Evolutionary conservation across 2,329 filamentous ascomycete genomes (phyloP), one percentile per base, ranked within the genome.

Genomic region (Davidsoniella virescens): DNA sequence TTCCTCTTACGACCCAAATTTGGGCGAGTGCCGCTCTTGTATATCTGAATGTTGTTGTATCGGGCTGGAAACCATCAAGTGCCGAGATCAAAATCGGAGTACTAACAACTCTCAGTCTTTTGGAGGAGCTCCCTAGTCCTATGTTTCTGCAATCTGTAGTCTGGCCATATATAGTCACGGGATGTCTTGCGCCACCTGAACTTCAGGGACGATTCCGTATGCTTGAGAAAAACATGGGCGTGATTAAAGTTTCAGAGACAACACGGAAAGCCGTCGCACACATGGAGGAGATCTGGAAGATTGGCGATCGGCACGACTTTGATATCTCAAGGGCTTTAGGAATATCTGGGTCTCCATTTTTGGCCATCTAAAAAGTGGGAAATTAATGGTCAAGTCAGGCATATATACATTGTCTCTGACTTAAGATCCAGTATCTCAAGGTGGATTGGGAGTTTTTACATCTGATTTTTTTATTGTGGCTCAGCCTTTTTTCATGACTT

Each of bases 31-130:
- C 69, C 1, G 62, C 67, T 0, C 60, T 71, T 1, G 64, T 66
- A 6, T 74, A 74, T 52, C 64, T 75, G 10, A 60, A 64, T 10
- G 66, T 72, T 3, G 69, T 74, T 17, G 62, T 72, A 2, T 67
- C 64, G 1, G 72, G 71, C 3, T 75, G 70, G 71, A 70, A 72
- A 53, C 70, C 70, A 0, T 63, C 64, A 0, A 66, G 62, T 44
- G 58, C 61, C 0, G 69, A 71, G 47, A 65, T 72, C 2, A 62
- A 62, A 2, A 53, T 55, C 20, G 54, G 60, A 18, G 59, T 69
- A 55, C 40, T 57, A 4, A 47, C 39, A 7, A 51, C 52, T 6
- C 41, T 54, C 53, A 59, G 55, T 37, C 61, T 64, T 50, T 62
- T 62, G 0, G 57, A 63, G 9, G 57, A 69, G 46, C 56, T 72